Conservation (phyloP, 352 stramenopile species). For the Globisporangium ultimum region DNA sequence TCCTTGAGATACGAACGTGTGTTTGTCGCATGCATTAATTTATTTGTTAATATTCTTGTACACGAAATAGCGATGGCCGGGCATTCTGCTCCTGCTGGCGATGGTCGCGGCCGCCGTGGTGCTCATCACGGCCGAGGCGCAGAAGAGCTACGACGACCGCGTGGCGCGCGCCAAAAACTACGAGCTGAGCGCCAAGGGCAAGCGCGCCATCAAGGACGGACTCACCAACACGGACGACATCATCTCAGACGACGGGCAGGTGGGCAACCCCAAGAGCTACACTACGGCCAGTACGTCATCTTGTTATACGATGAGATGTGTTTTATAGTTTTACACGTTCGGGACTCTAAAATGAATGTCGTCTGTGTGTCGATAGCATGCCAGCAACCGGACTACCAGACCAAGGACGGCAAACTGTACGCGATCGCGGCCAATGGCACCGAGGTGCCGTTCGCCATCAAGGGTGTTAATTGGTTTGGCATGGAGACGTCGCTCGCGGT, state of each 20-base stretch:
- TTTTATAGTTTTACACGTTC: too few relatives aligned
- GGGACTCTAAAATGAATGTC: too few relatives aligned
- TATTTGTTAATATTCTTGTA: not conserved
- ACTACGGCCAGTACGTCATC: conserved; percentile 9
- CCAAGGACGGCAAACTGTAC: conserved; percentile 62
- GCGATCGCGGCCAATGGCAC: conserved; percentile 66
- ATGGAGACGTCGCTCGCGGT: conserved; percentile 70
- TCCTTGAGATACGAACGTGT: too few relatives aligned
- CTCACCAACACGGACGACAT: conserved; percentile 21
- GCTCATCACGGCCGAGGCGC: conserved; percentile 16
- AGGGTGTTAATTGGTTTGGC: conserved; percentile 78
- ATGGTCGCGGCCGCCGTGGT: conserved; percentile 15
- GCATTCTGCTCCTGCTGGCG: conserved; percentile 24
- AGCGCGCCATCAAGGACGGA: conserved; percentile 24
- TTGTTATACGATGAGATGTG: not conserved
- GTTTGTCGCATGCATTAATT: too few relatives aligned
- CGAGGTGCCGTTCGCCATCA: conserved; percentile 63
- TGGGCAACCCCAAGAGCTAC: conserved; percentile 57
- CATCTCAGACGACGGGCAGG: conserved; percentile 42
- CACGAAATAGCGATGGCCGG: conserved; percentile 23
- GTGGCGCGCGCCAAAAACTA: conserved; percentile 7
- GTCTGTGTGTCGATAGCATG: conserved; percentile 24
- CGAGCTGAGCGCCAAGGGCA: conserved; percentile 9
- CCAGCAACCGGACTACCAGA: conserved; percentile 69
- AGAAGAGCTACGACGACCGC: conserved; percentile 8